These are phyloP conservation scores for Kodamaea nitidulidarum DNA, from an alignment of 805 yeast genomes.

Conservation along the genomic window DNA sequence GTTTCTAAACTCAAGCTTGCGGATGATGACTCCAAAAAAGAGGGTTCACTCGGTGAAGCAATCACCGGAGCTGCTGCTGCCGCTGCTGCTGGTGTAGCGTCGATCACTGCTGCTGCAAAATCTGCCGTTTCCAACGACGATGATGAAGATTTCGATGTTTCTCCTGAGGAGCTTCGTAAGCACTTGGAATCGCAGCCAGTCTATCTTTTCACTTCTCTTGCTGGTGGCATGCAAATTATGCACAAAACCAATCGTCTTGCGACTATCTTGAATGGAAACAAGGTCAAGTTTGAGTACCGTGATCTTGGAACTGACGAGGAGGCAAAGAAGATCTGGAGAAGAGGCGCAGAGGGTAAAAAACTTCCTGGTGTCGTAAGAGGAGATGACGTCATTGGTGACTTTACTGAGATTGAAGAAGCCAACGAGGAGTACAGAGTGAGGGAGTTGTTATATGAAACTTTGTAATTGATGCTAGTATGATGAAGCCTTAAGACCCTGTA, in stretches of 20 bases:
- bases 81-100: constrained; percentile 1
- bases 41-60: too few species aligned
- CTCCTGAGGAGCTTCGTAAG: constrained; percentile 41
- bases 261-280: constrained; percentile 72
- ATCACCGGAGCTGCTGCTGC: constrained; percentile 6
- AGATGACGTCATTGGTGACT: constrained; percentile 79
- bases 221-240: constrained; percentile 80
- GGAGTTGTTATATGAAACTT: constrained; percentile 55
- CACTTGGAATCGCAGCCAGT: constrained; percentile 54
- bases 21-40: neutral
- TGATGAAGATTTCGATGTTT: constrained; percentile 28
- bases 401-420: constrained; percentile 81
- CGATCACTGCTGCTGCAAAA: constrained; percentile 4
- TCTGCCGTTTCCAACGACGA: constrained; percentile 10
- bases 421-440: constrained; percentile 72
- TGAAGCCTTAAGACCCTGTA: too few species aligned
- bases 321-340: constrained; percentile 80
- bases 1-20: neutral
- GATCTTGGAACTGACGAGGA: constrained; percentile 86
- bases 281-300: constrained; percentile 59
- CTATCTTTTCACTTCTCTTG: constrained; percentile 76
- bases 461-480: neutral
- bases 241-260: constrained; percentile 72
- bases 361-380: constrained; percentile 84
- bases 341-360: constrained; percentile 64